phyloP scores from a whole-genome alignment of 345 rosid species.

The Nasturtium officinale region DNA sequence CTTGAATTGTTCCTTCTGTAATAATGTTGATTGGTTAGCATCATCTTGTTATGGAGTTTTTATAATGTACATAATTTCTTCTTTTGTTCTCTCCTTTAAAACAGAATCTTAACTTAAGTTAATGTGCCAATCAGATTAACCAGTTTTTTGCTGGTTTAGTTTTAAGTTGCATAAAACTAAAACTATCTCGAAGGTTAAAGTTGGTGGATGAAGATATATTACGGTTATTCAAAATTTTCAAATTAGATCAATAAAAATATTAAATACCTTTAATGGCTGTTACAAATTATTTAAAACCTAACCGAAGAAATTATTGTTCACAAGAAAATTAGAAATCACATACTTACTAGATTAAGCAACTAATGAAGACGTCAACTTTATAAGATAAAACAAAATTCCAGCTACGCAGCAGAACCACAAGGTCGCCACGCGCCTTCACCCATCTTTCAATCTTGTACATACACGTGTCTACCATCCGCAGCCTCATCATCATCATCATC shows the following conservation, averaged over 20 bases:
- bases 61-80: not conserved
- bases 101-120: slow-evolving; percentile 1
- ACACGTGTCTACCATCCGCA: slow-evolving; percentile 51
- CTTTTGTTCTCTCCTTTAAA: not conserved
- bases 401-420: slow-evolving; percentile 34
- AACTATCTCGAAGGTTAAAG: not conserved
- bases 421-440: slow-evolving; percentile 56
- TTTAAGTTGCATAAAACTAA: not conserved
- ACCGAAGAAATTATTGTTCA: not conserved
- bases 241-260: not conserved
- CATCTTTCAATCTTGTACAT: slow-evolving; percentile 46
- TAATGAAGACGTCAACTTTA: not conserved
- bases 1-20: not conserved
- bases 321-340: not conserved
- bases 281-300: not conserved
- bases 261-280: not conserved
- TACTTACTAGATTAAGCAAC: not conserved
- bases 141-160: not conserved
- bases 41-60: not conserved
- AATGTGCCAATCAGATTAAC: not conserved
- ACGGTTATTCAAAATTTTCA: not conserved
- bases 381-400: slow-evolving; percentile 30
- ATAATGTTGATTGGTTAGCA: not conserved
- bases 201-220: not conserved
- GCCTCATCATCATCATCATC: slow-evolving; percentile 40